Base-by-base conservation (phyloP, 75 land plant species). In the Selaginella tamariscina region DNA sequence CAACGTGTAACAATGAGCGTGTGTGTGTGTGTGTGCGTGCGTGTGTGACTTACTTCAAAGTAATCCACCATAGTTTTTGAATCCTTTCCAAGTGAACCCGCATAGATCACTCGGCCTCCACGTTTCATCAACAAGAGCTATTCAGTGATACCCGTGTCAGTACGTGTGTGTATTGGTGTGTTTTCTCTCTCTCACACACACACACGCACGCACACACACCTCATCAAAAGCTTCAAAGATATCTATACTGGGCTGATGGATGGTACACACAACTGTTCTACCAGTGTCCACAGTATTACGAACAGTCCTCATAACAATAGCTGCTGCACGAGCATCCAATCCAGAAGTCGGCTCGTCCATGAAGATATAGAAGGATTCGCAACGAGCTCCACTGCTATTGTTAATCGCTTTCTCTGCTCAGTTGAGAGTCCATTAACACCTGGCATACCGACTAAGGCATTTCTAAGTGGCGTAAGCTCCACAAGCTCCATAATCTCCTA, bases 61-160 rank as follows among this genome's bases (percentile, higher is more conserved):
- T 59, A 59, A 2, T 59, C 62, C 8, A 59, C 26, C 8, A 59
- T 8, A 9, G 5, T 59, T 8, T 26, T 2, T 21, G 62, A 59
- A 23, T 59, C 8, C 62, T 59, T 59, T 21, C 62, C 62, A 5
- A 59, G 21, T 2, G 62, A 27, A 27, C 62, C 62, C 21, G 62
- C 62, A n/a, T 59, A 59, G 62, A 59, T n/a, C 5, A 59, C 62
- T 5, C 62, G 21, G 9, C 62, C 62, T 59, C 62, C 62, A 5
- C 62, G 62, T 59, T 59, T 21, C 62, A 59, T 59, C 24, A 59
- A 27, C 23, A 59, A 23, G 8, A 59, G 62, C 62, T 59, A n/a
- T 5, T 5, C n/a, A n/a, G n/a, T n/a, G n/a, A n/a, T n/a, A n/a
- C n/a, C n/a, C n/a, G n/a, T n/a, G n/a, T n/a, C n/a, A n/a, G n/a